Conservation (phyloP, 768 basidiomycete species). For the Macrolepiota dolichaula region DNA sequence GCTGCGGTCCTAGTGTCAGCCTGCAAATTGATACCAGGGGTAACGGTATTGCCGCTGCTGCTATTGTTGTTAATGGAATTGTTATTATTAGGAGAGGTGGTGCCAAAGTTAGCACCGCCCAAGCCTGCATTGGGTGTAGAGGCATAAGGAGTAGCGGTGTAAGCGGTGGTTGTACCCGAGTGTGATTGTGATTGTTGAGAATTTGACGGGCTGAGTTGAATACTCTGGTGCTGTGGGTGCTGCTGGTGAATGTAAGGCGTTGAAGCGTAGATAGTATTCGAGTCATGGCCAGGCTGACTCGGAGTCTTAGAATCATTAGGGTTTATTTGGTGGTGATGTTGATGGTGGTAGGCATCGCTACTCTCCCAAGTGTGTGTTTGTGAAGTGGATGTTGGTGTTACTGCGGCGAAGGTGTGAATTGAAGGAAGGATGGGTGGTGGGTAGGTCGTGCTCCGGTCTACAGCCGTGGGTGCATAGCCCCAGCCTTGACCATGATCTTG, state of each 20-base stretch:
- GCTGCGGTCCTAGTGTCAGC: neutral
- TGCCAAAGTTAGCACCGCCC: neutral
- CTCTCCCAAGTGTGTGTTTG: conserved; percentile 26
- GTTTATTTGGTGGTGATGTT: conserved; percentile 3
- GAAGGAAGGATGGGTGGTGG: conserved; percentile 52
- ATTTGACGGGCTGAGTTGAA: conserved; percentile 1
- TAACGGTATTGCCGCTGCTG: neutral
- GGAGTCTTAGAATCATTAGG: conserved; percentile 3
- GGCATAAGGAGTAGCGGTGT: neutral
- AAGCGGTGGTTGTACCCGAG: neutral
- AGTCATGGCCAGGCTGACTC: neutral
- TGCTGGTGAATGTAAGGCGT: neutral
- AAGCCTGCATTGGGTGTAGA: neutral
- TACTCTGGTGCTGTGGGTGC: neutral
- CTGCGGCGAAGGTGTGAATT: conserved; percentile 43
- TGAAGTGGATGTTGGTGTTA: conserved; percentile 11
- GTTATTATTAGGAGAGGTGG: neutral
- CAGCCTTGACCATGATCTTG: conserved; percentile 27
- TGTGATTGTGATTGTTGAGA: neutral
- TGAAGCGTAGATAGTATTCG: neutral
- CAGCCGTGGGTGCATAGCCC: conserved; percentile 46
- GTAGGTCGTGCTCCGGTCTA: conserved; percentile 45
- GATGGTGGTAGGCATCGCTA: neutral
- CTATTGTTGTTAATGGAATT: neutral
- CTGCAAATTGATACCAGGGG: neutral